Base-by-base conservation (phyloP, 805 yeast genomes). In the Candida orba region DNA sequence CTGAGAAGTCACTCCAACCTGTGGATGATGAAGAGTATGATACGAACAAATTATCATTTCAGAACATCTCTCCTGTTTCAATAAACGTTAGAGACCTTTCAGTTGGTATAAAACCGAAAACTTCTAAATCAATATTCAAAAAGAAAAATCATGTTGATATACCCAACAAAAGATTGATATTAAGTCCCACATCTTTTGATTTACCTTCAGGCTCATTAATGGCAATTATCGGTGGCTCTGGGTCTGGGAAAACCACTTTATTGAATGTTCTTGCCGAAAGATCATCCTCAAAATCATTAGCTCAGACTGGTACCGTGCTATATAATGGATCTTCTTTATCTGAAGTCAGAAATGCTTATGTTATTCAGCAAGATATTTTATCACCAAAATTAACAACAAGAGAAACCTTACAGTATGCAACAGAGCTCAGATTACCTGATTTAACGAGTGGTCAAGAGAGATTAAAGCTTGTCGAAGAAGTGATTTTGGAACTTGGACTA, bases 201-300 rank as follows among this genome's bases (percentile, higher is more conserved):
- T 67, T 85, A 8, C 77, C 79, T 0, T 57, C 73, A n/a, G 85
- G 86, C 13, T 69, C 82, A 3, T 57, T 88, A 35, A 72, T 86
- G 67, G 95, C 95, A 5, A 83, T 88, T 9, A 78, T 88, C 68
- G 96, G 96, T 7, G 95, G 95, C 0, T 82, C 91, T 0, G 95
- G 95, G 0, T 79, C 89, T 4, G 96, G 95, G 4, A 87, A 88
- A 56, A 88, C 95, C 0, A 85, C 95, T 0, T 58, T 87, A 37
- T 65, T 88, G 30, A 88, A 88, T 55, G 76, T 77, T 1, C 60
- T 83, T 29, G 83, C 88, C 0, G 71, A 75, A 36, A 61, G 84
- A 49, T 52, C 69, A 0, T 58, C 72, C 12, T 60, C 67, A 27
- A 66, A 66, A 13, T 27, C 29, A 10, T 54, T 78, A 44, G 47